A percentile compares a stretch with the other conserved stretches of the same genome.
Evolutionary conservation across 2,329 filamentous ascomycete species (phyloP).

Genomic region (Cladosporium sp.): DNA sequence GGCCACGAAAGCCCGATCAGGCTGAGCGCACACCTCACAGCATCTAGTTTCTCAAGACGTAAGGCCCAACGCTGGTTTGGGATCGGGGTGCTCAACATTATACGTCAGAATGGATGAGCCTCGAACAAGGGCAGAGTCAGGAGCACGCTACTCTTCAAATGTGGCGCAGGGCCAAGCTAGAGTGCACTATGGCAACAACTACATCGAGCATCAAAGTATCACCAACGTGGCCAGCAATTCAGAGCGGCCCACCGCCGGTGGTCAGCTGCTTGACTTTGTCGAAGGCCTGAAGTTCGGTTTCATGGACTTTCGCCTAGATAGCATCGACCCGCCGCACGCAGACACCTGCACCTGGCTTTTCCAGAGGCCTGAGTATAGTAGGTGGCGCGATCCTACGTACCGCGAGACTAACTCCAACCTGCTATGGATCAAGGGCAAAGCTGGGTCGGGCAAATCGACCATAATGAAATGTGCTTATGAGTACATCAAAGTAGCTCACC

Average conservation of each 20-base stretch:
- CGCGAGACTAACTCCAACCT: slow-evolving; percentile 19
- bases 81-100: too few species aligned
- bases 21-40: too few species aligned
- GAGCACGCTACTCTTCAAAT: too few species aligned
- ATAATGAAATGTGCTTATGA: slow-evolving; percentile 28
- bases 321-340: not conserved
- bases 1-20: too few species aligned
- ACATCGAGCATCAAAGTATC: not conserved
- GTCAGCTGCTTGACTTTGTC: not conserved
- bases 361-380: not conserved
- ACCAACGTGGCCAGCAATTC: too few species aligned
- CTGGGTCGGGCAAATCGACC: slow-evolving; percentile 35
- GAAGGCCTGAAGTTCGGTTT: not conserved
- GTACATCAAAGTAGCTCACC: slow-evolving; percentile 6
- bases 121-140: too few species aligned
- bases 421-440: slow-evolving; percentile 37
- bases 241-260: not conserved
- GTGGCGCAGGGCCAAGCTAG: not conserved
- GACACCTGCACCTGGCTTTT: slow-evolving; percentile 8
- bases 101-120: too few species aligned
- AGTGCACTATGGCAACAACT: not conserved
- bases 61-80: too few species aligned
- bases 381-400: not conserved
- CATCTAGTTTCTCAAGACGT: too few species aligned
- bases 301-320: not conserved